Base-by-base conservation (phyloP, 305 asterid genomes). In the Nicotiana rustica region DNA sequence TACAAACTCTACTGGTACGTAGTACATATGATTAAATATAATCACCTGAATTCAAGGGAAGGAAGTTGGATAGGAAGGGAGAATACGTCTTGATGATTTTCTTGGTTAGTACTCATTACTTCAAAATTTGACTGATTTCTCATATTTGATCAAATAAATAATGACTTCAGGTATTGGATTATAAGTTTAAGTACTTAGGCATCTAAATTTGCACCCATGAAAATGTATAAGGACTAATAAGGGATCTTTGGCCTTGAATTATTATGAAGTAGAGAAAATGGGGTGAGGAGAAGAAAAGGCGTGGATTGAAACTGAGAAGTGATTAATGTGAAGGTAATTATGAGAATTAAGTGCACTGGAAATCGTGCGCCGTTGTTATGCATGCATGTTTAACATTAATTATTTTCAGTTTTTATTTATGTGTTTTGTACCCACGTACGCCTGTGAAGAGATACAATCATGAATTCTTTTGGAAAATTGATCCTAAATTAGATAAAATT, bases 281-380 rank as follows among this genome's bases (percentile, higher is more conserved):
- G 36, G 15, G 5, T 76, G 83, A 67, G 88, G 77, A 75, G 84
- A 73, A 89, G 84, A 85, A 85, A 79, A 81, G 90, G 75, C 35
- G 67, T 49, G 78, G 10, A 85, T 85, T 80, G 69, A 55, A 60
- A 78, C 9, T 55, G 77, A 29, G 15, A 57, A 57, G 78, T 84
- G 60, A 52, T 52, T 14, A 79, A 87, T 86, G 73, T 35, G 64
- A 33, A 85, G 64, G 89, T 81, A 88, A 89, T 91, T 79, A 91
- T 87, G 82, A 81, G 12, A 59, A 90, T 85, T 91, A 85, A 91
- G 79, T 94, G 88, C 91, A 44, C 47, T 4, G 85, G 67, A 85
- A 84, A 84, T 86, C 89, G 95, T 91, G 97, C 92, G 93, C 93
- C 94, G 95, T 84, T 88, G 80, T 59, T 83, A 52, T 83, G 83